Evolutionary conservation across 345 rosid species (phyloP), one percentile per base, ranked within the genome.

Genomic region (Diplotaxis tenuifolia): DNA sequence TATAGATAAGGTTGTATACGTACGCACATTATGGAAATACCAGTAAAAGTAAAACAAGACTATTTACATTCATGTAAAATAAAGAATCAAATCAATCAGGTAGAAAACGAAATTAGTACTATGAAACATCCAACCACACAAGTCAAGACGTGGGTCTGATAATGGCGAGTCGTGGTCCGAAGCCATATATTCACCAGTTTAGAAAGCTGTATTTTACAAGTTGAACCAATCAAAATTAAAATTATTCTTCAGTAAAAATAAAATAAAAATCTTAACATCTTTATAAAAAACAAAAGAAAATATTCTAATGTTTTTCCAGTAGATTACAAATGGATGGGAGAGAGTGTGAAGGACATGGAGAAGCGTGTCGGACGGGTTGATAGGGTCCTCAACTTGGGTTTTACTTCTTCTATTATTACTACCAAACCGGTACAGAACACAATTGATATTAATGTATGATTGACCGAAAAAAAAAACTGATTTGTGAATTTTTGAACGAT

Each of bases 281-380:
- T 29, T 29, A 29, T 29, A 9, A 29, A 29, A 29, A 29, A 0
- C 34, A 29, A 29, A 29, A 29, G 34, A 29, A 29, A 29, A 29
- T 29, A 29, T 29, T 6, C 34, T 29, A 4, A 38, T 20, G 2
- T 53, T 57, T n/a, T 34, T 47, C 0, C 9, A 64, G 27, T 21
- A 53, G 0, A 75, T 16, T 28, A 52, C 45, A 67, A 18, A 57
- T 25, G 52, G 62, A 29, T 49, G 56, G 62, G 75, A 61, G 62
- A 56, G 82, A 50, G 28, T n/a, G 61, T 27, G 45, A 63, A 71
- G 34, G 62, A 73, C 75, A 65, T 83, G 57, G 82, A 78, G 62
- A 83, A 79, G 62, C 82, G 87, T 84, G 94, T 84, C 86, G 82
- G 87, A 83, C 83, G 83, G 79, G 72, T 49, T 60, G 19, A 67